Evolutionary conservation across 495 filamentous ascomycete genomes (phyloP).

Genomic region (Annulohypoxylon nitens): DNA sequence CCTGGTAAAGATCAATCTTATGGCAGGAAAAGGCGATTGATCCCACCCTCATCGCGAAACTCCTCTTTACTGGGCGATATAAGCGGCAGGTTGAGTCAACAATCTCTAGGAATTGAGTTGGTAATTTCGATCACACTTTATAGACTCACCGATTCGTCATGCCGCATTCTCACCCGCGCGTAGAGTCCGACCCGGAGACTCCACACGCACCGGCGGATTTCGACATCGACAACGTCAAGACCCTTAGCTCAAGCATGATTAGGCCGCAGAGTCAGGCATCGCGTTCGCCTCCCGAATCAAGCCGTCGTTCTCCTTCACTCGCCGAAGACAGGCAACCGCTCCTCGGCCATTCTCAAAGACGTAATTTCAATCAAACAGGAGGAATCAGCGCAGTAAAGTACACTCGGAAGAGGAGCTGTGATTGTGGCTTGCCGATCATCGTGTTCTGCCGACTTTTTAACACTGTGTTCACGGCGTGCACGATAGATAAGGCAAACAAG

Average conservation of each 20-base stretch:
- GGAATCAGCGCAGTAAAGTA: not conserved
- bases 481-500: constrained; percentile 14
- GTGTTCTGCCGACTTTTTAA: constrained; percentile 27
- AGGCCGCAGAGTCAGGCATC: not conserved
- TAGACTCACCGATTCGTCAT: not conserved
- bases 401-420: constrained; percentile 5
- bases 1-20: not conserved
- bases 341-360: constrained; percentile 5
- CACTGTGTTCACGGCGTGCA: constrained; percentile 16
- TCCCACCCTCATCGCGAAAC: not conserved
- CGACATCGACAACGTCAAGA: constrained; percentile 14
- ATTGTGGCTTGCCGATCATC: constrained; percentile 16
- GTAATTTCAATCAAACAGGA: not conserved
- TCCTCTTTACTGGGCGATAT: not conserved
- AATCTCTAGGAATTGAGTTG: not conserved
- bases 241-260: constrained; percentile 13
- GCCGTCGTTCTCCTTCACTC: not conserved
- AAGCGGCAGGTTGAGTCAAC: not conserved
- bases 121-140: not conserved
- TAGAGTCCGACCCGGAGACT: not conserved
- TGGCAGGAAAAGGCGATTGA: not conserved
- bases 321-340: constrained; percentile 29
- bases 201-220: not conserved
- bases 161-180: constrained; percentile 1
- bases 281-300: not conserved